Conservation (phyloP, 2,329 filamentous ascomycete genomes). For the Aspergillus quadrilineatus region DNA sequence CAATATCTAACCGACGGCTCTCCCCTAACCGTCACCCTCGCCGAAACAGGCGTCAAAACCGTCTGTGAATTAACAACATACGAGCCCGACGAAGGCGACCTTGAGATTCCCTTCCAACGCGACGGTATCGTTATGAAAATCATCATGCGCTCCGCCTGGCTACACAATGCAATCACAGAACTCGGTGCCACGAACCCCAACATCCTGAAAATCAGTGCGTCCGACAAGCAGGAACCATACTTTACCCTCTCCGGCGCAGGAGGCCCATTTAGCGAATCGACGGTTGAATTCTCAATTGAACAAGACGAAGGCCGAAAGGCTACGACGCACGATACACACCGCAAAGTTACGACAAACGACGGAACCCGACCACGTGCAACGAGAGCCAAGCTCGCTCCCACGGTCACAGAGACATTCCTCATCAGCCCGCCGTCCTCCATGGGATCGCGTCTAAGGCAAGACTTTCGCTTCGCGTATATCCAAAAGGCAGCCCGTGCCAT, state of each 20-base stretch:
- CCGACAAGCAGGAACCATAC: constrained; percentile 61
- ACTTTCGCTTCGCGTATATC: constrained; percentile 83
- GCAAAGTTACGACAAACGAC: constrained; percentile 39
- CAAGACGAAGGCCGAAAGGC: constrained; percentile 34
- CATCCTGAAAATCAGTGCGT: constrained; percentile 67
- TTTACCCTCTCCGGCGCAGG: constrained; percentile 70
- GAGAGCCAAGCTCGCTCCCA: constrained; percentile 40
- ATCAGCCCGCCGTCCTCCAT: constrained; percentile 57
- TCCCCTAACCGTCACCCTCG: constrained; percentile 79
- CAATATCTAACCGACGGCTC: constrained; percentile 72
- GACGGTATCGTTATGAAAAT: constrained; percentile 82
- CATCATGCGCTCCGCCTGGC: constrained; percentile 71
- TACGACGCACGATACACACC: constrained; percentile 26
- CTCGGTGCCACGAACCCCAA: constrained; percentile 67
- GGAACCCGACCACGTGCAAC: constrained; percentile 35
- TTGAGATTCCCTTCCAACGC: constrained; percentile 77
- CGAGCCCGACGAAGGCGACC: constrained; percentile 61
- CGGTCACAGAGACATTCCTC: constrained; percentile 52
- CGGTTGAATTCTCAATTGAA: constrained; percentile 60
- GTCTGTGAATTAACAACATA: constrained; percentile 91
- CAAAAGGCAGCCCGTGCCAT: constrained; percentile 89
- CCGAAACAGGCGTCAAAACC: constrained; percentile 82
- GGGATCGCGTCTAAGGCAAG: constrained; percentile 66
- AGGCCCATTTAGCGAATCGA: constrained; percentile 58
- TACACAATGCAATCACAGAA: constrained; percentile 53